Base-by-base conservation (phyloP, 768 basidiomycete species). In the Leccinum truebloodii region DNA sequence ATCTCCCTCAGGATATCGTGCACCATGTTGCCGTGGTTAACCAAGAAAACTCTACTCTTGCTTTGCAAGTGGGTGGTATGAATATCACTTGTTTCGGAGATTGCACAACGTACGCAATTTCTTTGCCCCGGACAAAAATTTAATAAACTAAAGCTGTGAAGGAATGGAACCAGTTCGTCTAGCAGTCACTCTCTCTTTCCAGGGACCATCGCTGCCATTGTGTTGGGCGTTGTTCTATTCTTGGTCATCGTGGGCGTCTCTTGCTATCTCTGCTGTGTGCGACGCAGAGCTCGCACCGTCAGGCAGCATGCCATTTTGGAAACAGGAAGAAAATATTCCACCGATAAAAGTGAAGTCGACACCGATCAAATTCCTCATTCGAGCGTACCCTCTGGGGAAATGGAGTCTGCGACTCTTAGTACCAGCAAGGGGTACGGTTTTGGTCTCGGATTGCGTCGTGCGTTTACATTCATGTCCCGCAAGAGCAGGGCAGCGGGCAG, bases 151-250 rank as follows among this genome's bases (percentile, higher is more conserved):
- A 6, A 8, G 32, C 54, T 69, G 39, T 44, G 37, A 62, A 69
- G 69, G 37, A 59, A 62, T 57, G 59, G 65, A 10, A 55, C 72
- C 46, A 61, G 55, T 54, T 41, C 64, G 6, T 59, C 65, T 4
- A 59, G 58, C 39, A 54, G 59, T 34, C 55, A 54, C 35, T 73
- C 78, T 1, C 73, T 79, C 20, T 60, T 82, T 2, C 75, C 75
- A 61, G 87, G 89, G 48, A 85, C 88, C 2, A 84, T 89, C 57
- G 88, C 88, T 20, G 89, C 88, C 0, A 76, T 89, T 32, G 80
- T 79, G 10, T 77, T 91, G 2, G 87, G 83, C 3, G 79, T 80
- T 22, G 69, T 84, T 20, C 74, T 90, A 9, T 78, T 80, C 28
- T 76, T 85, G 65, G 56, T 87, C 30, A 60, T 85, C 4, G 59